Evolutionary conservation across 2,329 filamentous ascomycete species (phyloP), one percentile per base, ranked within the genome.

Genomic region (Cytospora leucostoma): DNA sequence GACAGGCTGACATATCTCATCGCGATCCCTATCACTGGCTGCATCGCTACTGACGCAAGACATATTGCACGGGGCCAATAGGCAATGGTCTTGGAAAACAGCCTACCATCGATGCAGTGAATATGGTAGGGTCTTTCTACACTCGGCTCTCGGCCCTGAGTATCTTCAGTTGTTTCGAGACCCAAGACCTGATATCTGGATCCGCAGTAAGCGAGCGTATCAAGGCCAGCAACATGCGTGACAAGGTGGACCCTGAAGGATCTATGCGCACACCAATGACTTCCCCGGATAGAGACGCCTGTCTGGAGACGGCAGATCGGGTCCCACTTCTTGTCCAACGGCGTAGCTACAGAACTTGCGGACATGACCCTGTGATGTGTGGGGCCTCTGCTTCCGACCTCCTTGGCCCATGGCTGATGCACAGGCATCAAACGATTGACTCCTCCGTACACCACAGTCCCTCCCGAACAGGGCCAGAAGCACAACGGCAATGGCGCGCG

Each of bases 141-240:
- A 56, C 49, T 56, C 60, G 63, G 47, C 59, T 62, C 51, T 65
- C 63, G 63, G 60, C 59, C 59, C 55, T 65, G 63, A 40, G 59
- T 17, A 37, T 65, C 55, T 55, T n/a, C n/a, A n/a, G n/a, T n/a
- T 56, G 63, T 59, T 59, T 57, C 59, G 49, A 63, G 63, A 65
- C 49, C 55, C 49, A 49, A 56, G 49, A 32, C 32, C 37, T 59
- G 34, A 65, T 40, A 56, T 27, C 11, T 62, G 44, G 19, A 13
- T 53, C 63, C 32, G 51, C 40, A 55, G 33, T 62, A 56, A 65
- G 56, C 55, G 58, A 49, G 44, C 50, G 52, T 55, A 13, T 35
- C 47, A 49, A 40, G 47, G 51, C 27, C 37, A 49, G 50, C 51
- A 51, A 54, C 50, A 55, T 60, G 58, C 35, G 55, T 58, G 38